phyloP scores from a whole-genome alignment of 1,284 basidiomycete species.

The Ceratobasidium sp. region DNA sequence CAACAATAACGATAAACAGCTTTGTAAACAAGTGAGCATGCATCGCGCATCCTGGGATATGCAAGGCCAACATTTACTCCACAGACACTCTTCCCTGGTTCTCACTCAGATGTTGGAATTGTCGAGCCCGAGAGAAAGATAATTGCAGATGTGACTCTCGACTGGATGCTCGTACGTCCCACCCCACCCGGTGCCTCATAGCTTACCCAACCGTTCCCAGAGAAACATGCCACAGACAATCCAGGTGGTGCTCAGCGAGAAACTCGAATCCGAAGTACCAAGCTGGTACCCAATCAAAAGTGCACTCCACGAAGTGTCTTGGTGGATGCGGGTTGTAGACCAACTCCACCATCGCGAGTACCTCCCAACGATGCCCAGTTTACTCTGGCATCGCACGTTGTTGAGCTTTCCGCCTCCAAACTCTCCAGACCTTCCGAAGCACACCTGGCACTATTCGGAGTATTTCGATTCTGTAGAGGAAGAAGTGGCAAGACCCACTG shows the following conservation, averaged over 20 bases:
- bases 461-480: not conserved
- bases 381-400: not conserved
- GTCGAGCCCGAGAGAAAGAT: not conserved
- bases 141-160: slow-evolving; percentile 14
- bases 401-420: not conserved
- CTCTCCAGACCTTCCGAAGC: not conserved
- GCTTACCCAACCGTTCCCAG: not conserved
- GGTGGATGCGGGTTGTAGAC: slow-evolving; percentile 11
- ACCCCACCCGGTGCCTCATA: not conserved
- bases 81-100: slow-evolving; percentile 42
- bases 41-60: not conserved
- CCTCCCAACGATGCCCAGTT: not conserved
- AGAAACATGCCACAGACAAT: slow-evolving; percentile 4
- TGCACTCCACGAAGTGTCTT: slow-evolving; percentile 5
- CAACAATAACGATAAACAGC: not conserved
- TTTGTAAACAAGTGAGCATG: slow-evolving; percentile 17
- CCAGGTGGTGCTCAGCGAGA: not conserved
- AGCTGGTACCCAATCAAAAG: not conserved
- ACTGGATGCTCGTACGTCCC: slow-evolving; percentile 31
- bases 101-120: slow-evolving; percentile 44
- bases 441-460: not conserved
- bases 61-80: not conserved
- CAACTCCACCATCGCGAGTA: not conserved
- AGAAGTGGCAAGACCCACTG: not conserved
- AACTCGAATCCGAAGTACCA: not conserved